phyloP scores from a whole-genome alignment of 2,329 filamentous ascomycete species.

The Septoria linicola region DNA sequence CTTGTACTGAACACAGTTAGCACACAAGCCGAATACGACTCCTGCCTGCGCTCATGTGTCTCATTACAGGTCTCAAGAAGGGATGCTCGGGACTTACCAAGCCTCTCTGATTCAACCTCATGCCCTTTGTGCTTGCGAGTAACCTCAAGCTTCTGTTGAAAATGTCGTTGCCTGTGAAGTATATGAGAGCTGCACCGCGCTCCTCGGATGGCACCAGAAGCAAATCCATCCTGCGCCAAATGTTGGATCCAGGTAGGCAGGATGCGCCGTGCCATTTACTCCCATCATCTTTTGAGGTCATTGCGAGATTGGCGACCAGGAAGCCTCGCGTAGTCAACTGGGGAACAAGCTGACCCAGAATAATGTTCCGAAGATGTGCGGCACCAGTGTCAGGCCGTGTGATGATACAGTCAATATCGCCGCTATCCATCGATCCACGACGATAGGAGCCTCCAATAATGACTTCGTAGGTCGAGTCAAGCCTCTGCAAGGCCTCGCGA shows the following conservation, averaged over 20 bases:
- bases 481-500: slow-evolving; percentile 53
- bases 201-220: slow-evolving; percentile 77
- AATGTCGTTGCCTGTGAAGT: slow-evolving; percentile 93
- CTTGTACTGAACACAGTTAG: too few relatives aligned
- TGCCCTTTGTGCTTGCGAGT: slow-evolving; percentile 74
- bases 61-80: too few relatives aligned
- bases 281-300: slow-evolving; percentile 53
- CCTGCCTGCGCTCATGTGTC: too few relatives aligned
- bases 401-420: slow-evolving; percentile 83
- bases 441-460: slow-evolving; percentile 84
- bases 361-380: slow-evolving; percentile 59
- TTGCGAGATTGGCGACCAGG: slow-evolving; percentile 67
- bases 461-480: slow-evolving; percentile 66
- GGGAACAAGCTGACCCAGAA: slow-evolving; percentile 63
- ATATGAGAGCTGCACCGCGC: slow-evolving; percentile 82
- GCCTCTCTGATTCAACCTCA: slow-evolving; percentile 82
- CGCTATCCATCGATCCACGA: slow-evolving; percentile 69
- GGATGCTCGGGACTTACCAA: too few relatives aligned
- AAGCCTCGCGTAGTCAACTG: slow-evolving; percentile 62
- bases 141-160: slow-evolving; percentile 86
- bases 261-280: slow-evolving; percentile 90
- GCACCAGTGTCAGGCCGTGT: slow-evolving; percentile 63
- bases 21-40: too few relatives aligned
- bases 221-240: slow-evolving; percentile 82
- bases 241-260: slow-evolving; percentile 58